phyloP scores from a whole-genome alignment of 140 eudicot species.

The Erigeron philadelphicus region DNA sequence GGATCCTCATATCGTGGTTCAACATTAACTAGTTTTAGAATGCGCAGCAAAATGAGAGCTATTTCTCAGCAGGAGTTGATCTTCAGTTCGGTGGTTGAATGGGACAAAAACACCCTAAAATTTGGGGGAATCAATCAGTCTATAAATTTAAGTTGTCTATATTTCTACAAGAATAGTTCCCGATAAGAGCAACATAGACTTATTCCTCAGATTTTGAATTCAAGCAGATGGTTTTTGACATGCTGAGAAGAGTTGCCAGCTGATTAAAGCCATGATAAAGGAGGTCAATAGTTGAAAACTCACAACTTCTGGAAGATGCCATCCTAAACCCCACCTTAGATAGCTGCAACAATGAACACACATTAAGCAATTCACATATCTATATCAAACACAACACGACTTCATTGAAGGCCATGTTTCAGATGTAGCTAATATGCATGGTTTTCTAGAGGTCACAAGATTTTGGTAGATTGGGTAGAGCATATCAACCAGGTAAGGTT shows the following conservation, averaged over 20 bases:
- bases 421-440: background rate
- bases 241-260: slow-evolving; percentile 95
- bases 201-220: slow-evolving; percentile 11
- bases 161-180: slow-evolving; percentile 27
- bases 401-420: background rate
- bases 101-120: background rate
- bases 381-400: background rate
- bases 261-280: slow-evolving; percentile 75
- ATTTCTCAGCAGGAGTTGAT: background rate
- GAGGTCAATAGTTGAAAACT: slow-evolving; percentile 85
- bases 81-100: slow-evolving; percentile 5
- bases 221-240: slow-evolving; percentile 87
- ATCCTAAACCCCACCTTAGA: slow-evolving; percentile 72
- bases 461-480: background rate
- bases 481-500: background rate
- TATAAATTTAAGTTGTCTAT: slow-evolving; percentile 18
- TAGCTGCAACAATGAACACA: slow-evolving; percentile 46
- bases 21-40: background rate
- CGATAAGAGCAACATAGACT: slow-evolving; percentile 7
- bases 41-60: background rate
- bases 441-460: background rate
- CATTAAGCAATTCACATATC: background rate
- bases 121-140: slow-evolving; percentile 8
- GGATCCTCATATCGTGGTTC: background rate
- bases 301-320: slow-evolving; percentile 89